Conservation (phyloP, 2,329 filamentous ascomycete genomes). For the Xylariaceae sp. region DNA sequence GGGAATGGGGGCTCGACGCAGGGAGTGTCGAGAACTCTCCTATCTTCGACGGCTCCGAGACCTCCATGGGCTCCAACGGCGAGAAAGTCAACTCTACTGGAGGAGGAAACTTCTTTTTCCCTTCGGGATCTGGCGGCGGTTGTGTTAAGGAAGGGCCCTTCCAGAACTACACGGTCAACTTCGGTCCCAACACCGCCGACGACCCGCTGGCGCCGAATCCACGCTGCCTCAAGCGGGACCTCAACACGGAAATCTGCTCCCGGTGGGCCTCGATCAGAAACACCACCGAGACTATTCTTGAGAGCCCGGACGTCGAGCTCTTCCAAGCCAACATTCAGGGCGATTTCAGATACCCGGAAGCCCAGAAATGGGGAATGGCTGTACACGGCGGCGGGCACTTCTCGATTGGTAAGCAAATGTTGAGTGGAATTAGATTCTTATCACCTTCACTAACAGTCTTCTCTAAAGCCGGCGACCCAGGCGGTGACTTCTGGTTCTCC, state of each 20-base stretch:
- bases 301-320: constrained; percentile 38
- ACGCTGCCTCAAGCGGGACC: constrained; percentile 46
- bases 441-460: constrained; percentile 7
- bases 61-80: constrained; percentile 49
- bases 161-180: constrained; percentile 42
- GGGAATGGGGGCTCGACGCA: constrained; percentile 44
- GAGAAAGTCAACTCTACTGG: constrained; percentile 34
- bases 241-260: constrained; percentile 39
- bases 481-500: constrained; percentile 47
- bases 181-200: constrained; percentile 40
- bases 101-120: constrained; percentile 35
- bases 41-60: constrained; percentile 49
- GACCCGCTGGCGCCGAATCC: constrained; percentile 43
- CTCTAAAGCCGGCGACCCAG: constrained; percentile 47
- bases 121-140: constrained; percentile 55
- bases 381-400: constrained; percentile 43
- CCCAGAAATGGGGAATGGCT: constrained; percentile 32
- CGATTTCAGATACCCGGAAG: constrained; percentile 35
- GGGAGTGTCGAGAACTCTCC: constrained; percentile 42
- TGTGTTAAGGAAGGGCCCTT: constrained; percentile 54
- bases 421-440: background rate
- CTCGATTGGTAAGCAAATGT: constrained; percentile 32
- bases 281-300: constrained; percentile 42
- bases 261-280: constrained; percentile 36
- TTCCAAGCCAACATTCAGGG: constrained; percentile 48